Evolutionary conservation across 495 filamentous ascomycete species (phyloP).

Genomic region (Thermochaetoides thermophila): DNA sequence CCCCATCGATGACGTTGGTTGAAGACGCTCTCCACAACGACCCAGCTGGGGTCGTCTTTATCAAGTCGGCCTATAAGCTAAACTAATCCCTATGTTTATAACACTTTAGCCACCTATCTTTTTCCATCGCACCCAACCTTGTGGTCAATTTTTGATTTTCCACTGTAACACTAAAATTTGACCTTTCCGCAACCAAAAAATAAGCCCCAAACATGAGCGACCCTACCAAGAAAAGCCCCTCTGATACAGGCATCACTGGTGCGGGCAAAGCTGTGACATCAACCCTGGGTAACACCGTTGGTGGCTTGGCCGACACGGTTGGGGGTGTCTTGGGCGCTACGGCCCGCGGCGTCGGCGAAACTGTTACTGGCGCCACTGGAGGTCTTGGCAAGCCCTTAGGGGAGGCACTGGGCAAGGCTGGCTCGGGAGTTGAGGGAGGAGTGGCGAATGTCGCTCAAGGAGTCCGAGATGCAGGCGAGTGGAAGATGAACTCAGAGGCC

Average conservation of each 20-base stretch:
- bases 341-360: constrained; percentile 33
- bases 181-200: constrained; percentile 10
- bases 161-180: too few relatives aligned
- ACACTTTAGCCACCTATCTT: too few relatives aligned
- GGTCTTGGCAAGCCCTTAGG: constrained; percentile 50
- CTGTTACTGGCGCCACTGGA: constrained; percentile 37
- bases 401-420: constrained; percentile 45
- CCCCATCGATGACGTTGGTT: too few relatives aligned
- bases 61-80: too few relatives aligned
- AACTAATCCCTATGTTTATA: too few relatives aligned
- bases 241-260: constrained; percentile 39
- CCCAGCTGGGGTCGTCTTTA: too few relatives aligned
- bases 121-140: too few relatives aligned
- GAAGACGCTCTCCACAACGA: too few relatives aligned
- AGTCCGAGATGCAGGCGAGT: constrained; percentile 54
- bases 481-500: too few relatives aligned
- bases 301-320: constrained; percentile 45
- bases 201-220: constrained; percentile 18
- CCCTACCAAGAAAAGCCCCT: constrained; percentile 28
- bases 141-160: too few relatives aligned
- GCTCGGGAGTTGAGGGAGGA: constrained; percentile 45
- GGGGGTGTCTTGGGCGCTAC: constrained; percentile 56
- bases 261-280: constrained; percentile 48
- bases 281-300: constrained; percentile 37
- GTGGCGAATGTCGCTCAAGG: constrained; percentile 42